Conservation (phyloP, 2,329 filamentous ascomycete genomes). For the Diaporthe destruens region DNA sequence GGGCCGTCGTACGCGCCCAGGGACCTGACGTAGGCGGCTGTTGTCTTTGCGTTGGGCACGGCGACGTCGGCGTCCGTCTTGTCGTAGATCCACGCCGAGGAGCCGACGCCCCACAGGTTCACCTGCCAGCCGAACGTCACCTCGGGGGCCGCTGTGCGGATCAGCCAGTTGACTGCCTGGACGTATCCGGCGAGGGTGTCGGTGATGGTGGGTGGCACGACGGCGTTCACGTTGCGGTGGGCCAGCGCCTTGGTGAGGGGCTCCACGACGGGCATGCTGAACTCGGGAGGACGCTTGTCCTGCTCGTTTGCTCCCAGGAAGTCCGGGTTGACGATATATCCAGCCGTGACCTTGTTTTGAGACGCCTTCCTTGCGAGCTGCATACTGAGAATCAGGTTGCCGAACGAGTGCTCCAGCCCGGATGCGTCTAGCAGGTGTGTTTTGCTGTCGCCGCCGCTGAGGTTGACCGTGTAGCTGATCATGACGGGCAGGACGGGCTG, state of each 20-base stretch:
- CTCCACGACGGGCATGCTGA: conserved; percentile 10
- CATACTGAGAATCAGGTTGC: conserved; percentile 5
- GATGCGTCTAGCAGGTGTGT: neutral
- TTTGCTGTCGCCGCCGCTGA: conserved; percentile 1
- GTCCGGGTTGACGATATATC: conserved; percentile 11
- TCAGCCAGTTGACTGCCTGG: conserved; percentile 6
- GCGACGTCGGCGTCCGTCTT: neutral
- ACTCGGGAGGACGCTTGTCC: neutral
- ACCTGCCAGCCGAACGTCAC: conserved; percentile 12
- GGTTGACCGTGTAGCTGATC: conserved; percentile 17
- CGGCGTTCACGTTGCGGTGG: neutral
- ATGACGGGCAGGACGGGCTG: conserved; percentile 8
- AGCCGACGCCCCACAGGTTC: conserved; percentile 7
- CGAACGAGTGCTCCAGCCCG: conserved; percentile 7
- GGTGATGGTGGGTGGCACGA: neutral
- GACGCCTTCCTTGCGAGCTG: conserved; percentile 17
- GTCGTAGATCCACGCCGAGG: conserved; percentile 25
- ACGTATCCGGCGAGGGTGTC: neutral
- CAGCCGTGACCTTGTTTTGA: neutral
- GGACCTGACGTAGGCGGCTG: neutral
- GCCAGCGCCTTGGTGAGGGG: neutral
- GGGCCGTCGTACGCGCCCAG: neutral
- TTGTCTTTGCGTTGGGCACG: neutral
- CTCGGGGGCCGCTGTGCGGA: neutral
- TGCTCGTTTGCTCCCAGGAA: conserved; percentile 10